Conservation (phyloP, 805 yeast species). For the Yarrowia osloensis region DNA sequence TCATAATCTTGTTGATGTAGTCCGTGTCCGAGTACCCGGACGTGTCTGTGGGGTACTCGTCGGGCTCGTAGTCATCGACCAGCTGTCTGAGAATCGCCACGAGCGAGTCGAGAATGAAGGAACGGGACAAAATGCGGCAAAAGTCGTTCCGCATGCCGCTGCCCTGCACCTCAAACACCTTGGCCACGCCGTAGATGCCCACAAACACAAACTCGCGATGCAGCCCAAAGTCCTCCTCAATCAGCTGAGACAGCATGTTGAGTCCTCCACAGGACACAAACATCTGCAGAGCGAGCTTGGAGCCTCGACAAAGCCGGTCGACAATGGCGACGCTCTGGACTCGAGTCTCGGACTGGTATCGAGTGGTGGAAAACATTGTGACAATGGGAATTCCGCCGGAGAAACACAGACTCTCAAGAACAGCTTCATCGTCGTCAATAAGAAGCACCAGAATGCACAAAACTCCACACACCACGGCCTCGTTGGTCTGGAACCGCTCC, state of each 20-base stretch:
- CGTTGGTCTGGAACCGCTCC: conserved; percentile 31
- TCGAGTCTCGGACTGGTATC: conserved; percentile 33
- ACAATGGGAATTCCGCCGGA: conserved; percentile 38
- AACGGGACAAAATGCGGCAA: conserved; percentile 50
- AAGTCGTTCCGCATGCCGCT: conserved; percentile 46
- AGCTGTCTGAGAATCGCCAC: conserved; percentile 45
- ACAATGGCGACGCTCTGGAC: conserved; percentile 35
- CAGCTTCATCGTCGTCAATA: conserved; percentile 27
- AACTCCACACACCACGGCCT: conserved; percentile 11
- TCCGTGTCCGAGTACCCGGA: conserved; percentile 32
- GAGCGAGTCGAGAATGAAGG: conserved; percentile 46
- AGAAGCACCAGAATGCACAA: conserved; percentile 7
- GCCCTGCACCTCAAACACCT: conserved; percentile 46
- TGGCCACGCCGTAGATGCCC: conserved; percentile 48
- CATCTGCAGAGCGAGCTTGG: conserved; percentile 48
- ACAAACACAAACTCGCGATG: conserved; percentile 48
- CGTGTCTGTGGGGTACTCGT: conserved; percentile 32
- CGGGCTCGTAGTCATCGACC: conserved; percentile 28
- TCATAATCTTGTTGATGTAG: conserved; percentile 44
- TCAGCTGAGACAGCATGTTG: conserved; percentile 48
- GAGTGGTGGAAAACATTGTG: conserved; percentile 34
- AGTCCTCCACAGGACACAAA: conserved; percentile 53
- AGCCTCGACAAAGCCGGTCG: conserved; percentile 37
- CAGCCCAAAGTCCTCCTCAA: conserved; percentile 50
- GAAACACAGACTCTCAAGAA: conserved; percentile 35